Evolutionary conservation across 179 eudicot genomes (phyloP).

Genomic region (Spinacia oleracea): DNA sequence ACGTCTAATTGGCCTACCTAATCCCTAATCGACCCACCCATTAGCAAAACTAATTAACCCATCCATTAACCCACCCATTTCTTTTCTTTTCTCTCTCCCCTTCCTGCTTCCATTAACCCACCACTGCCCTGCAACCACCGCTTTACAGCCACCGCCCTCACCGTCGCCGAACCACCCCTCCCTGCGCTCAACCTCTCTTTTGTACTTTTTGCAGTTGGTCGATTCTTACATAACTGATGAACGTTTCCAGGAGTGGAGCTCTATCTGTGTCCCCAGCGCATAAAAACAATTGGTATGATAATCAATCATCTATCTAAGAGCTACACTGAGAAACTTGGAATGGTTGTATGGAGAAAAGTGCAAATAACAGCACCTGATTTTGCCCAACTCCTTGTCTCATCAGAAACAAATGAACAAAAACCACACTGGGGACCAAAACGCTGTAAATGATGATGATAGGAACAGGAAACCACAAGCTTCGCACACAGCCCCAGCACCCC

Average conservation of each 20-base stretch:
- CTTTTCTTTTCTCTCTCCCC: too few species aligned
- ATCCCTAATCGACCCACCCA: too few species aligned
- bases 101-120: too few species aligned
- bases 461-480: too few species aligned
- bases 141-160: too few species aligned
- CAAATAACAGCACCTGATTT: slow-evolving; percentile 50
- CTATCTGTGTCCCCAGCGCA: slow-evolving; percentile 70
- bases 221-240: slow-evolving; percentile 70
- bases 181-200: too few species aligned
- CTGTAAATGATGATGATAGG: slow-evolving; percentile 34
- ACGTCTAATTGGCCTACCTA: too few species aligned
- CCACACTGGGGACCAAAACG: slow-evolving; percentile 40
- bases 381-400: slow-evolving; percentile 55
- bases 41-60: too few species aligned
- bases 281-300: slow-evolving; percentile 59
- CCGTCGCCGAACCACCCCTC: too few species aligned
- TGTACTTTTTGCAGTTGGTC: slow-evolving; percentile 48
- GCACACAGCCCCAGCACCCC: too few species aligned
- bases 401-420: slow-evolving; percentile 53
- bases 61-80: too few species aligned
- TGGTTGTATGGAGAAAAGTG: slow-evolving; percentile 87
- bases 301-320: slow-evolving; percentile 54
- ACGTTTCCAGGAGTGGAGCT: slow-evolving; percentile 74
- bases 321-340: slow-evolving; percentile 60
- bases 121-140: too few species aligned